Conservation (phyloP, 2,329 filamentous ascomycete species). For the Fusarium sp. region DNA sequence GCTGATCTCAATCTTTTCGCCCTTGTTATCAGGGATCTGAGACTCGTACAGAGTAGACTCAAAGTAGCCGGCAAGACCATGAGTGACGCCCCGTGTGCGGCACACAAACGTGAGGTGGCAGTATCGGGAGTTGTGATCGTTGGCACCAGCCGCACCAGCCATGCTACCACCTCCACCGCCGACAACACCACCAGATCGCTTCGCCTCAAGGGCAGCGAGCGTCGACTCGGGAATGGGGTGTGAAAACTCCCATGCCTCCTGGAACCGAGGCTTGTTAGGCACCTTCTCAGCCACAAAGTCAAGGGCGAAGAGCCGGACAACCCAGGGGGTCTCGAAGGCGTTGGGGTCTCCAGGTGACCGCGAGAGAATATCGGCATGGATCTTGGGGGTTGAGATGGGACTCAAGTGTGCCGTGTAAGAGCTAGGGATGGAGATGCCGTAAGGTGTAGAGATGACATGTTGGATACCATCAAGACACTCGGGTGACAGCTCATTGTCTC, state of each 20-base stretch:
- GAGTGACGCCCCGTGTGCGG: constrained; percentile 79
- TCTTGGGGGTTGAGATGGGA: constrained; percentile 86
- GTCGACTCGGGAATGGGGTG: constrained; percentile 73
- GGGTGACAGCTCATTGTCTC: constrained; percentile 94
- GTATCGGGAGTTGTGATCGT: constrained; percentile 89
- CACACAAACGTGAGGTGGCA: constrained; percentile 81
- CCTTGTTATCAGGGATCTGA: constrained; percentile 48
- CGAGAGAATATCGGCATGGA: constrained; percentile 79
- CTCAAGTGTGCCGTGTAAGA: constrained; percentile 94
- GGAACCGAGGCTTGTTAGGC: constrained; percentile 68
- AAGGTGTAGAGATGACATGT: constrained; percentile 76
- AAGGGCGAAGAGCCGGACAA: constrained; percentile 88
- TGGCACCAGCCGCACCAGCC: constrained; percentile 78
- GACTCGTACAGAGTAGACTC: constrained; percentile 89
- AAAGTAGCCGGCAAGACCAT: constrained; percentile 94
- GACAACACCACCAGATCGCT: constrained; percentile 69
- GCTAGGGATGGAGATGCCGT: constrained; percentile 91
- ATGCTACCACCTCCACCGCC: constrained; percentile 75
- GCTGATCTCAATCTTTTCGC: constrained; percentile 78
- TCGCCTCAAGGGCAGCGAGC: constrained; percentile 61
- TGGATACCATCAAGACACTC: constrained; percentile 97
- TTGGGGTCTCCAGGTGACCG: constrained; percentile 68
- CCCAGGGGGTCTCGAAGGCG: constrained; percentile 90
- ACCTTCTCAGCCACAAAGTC: constrained; percentile 78
- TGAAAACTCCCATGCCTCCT: constrained; percentile 80